Conservation (phyloP, 2,329 filamentous ascomycete genomes). For the Phaeosphaeriaceae sp. region DNA sequence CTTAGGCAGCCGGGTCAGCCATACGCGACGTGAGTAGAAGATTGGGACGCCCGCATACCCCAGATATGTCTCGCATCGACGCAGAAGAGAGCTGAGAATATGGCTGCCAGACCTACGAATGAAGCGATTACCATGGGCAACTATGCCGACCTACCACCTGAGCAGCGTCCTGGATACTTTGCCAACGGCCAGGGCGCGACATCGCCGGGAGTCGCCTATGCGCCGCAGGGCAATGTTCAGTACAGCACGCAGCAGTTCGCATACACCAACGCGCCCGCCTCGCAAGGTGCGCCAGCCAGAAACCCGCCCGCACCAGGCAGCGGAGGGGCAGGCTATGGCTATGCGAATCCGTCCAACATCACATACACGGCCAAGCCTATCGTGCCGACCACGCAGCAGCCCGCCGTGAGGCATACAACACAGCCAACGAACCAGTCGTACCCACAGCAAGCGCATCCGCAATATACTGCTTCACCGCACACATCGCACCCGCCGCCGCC, state of each 20-base stretch:
- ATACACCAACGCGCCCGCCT: constrained; percentile 37
- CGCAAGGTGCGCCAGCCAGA: constrained; percentile 27
- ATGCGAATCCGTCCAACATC: constrained; percentile 51
- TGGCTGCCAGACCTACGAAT: constrained; percentile 38
- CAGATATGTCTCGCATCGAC: constrained; percentile 1
- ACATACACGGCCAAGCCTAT: constrained; percentile 53
- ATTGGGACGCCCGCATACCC: not conserved
- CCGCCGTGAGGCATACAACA: constrained; percentile 34
- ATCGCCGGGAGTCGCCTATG: constrained; percentile 27
- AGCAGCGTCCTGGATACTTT: constrained; percentile 52
- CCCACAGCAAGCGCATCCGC: constrained; percentile 25
- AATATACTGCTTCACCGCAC: constrained; percentile 26
- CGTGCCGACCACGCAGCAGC: constrained; percentile 25
- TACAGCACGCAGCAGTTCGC: constrained; percentile 38
- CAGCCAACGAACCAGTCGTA: constrained; percentile 31
- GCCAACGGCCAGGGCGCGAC: constrained; percentile 27
- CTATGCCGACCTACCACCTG: constrained; percentile 53
- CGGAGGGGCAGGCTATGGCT: constrained; percentile 40
- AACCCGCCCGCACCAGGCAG: constrained; percentile 17
- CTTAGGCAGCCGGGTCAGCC: constrained; percentile 48
- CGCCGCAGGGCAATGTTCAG: constrained; percentile 35
- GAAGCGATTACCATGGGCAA: constrained; percentile 53
- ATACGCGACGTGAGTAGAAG: constrained; percentile 43
- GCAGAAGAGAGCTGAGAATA: constrained; percentile 34
- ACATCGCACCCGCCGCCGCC: constrained; percentile 18